A percentile compares a stretch with the other conserved stretches of the same genome.
Evolutionary conservation across 192 early-diverging fungal genomes (phyloP).

Genomic region (Funneliformis mosseae): DNA sequence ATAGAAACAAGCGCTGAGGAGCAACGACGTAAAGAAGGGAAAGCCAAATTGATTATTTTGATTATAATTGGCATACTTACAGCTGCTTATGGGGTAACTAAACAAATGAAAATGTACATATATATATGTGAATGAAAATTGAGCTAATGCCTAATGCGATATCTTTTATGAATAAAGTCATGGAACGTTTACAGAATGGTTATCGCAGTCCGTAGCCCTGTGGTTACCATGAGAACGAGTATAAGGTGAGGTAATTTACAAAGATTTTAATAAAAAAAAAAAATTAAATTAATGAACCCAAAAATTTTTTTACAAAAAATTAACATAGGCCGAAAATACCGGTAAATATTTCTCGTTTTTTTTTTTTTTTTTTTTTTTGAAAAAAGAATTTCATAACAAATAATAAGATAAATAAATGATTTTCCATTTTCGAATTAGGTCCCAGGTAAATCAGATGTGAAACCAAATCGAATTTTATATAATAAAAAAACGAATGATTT

Average conservation of each 20-base stretch:
- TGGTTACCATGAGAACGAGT: slow-evolving; percentile 6
- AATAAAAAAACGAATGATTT: not conserved
- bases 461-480: too few relatives aligned
- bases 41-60: slow-evolving; percentile 6
- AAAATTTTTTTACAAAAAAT: not conserved
- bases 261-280: not conserved
- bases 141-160: not conserved
- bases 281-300: not conserved
- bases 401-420: too few relatives aligned
- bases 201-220: not conserved
- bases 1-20: too few relatives aligned
- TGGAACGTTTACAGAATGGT: slow-evolving; percentile 31
- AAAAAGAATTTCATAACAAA: not conserved
- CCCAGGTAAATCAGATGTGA: not conserved
- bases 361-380: too few relatives aligned
- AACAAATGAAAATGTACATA: not conserved
- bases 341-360: not conserved
- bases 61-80: slow-evolving; percentile 13
- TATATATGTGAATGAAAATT: not conserved
- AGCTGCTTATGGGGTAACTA: not conserved
- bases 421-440: not conserved
- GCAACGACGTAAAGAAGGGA: not conserved
- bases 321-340: not conserved
- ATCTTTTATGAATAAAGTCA: not conserved
- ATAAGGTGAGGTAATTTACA: not conserved